Evolutionary conservation across 371 early-diverging fungal species (phyloP), one percentile per base, ranked within the genome.

Genomic region (Nematocida sp.): DNA sequence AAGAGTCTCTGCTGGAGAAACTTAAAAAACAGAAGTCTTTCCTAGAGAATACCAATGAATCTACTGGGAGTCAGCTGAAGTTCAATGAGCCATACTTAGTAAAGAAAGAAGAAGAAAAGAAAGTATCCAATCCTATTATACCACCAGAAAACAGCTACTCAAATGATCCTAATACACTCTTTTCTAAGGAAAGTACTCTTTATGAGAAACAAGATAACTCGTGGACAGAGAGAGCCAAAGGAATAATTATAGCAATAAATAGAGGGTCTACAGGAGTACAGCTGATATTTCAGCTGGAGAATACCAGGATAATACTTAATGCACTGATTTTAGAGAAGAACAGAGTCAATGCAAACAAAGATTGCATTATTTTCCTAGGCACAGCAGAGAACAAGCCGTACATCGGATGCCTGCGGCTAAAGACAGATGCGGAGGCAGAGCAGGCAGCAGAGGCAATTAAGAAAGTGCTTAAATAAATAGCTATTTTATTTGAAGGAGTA

Each of bases 11-110:
- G 47, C 55, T 67, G 47, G 45, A 46, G 45, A 67, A 61, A 51
- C 41, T 67, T 43, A 67, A 60, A 46, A 67, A 67, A 15, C 38
- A 37, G 1, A 67, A 67, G 51, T 63, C 67, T 49, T 67, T 67
- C 32, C 32, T 67, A 23, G 67, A 67, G 7, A 34, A 13, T 49
- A 29, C 53, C 46, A 53, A 63, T 11, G 15, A 41, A 43, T 43
- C 45, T 43, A 43, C 45, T 43, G 21, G 15, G 15, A 43, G 21
- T 21, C 45, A 15, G 21, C n/a, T 21, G 15, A n/a, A 43, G 21
- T 43, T 21, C n/a, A 43, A 15, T 43, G 13, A 51, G n/a, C 9
- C n/a, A 38, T 21, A 53, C 37, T 11, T 52, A 53, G 9, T 3
- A 17, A 23, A 7, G 34, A 31, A 13, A 19, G 11, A 19, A 47